phyloP scores from a whole-genome alignment of 106 monocot species.

The Dioscorea dumetorum region DNA sequence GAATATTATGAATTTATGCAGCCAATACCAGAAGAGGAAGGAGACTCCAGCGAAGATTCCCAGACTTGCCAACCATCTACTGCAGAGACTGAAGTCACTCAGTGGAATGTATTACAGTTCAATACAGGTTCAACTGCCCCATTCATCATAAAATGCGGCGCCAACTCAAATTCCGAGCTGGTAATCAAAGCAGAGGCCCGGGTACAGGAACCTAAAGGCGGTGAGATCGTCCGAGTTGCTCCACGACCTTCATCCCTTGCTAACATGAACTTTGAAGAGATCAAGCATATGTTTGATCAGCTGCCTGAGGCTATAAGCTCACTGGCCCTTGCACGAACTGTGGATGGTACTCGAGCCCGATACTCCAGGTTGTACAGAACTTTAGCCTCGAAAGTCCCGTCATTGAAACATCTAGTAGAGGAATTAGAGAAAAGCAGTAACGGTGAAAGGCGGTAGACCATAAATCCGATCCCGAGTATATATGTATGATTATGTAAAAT shows the following conservation, averaged over 20 bases:
- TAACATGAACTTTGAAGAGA: conserved; percentile 84
- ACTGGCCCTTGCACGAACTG: conserved; percentile 83
- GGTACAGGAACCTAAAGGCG: conserved; percentile 77
- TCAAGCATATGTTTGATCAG: conserved; percentile 65
- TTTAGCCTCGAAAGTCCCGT: conserved; percentile 87
- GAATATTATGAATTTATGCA: conserved; percentile 26
- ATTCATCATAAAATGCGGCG: conserved; percentile 95
- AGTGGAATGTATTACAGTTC: conserved; percentile 97
- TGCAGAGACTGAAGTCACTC: conserved; percentile 61
- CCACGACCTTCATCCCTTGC: conserved; percentile 66
- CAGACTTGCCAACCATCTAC: conserved; percentile 29
- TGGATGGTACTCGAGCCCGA: conserved; percentile 85
- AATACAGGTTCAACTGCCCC: conserved; percentile 88
- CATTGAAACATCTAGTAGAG: conserved; percentile 60
- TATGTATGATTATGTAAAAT: not conserved
- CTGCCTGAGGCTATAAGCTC: conserved; percentile 84
- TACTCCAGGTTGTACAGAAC: conserved; percentile 89
- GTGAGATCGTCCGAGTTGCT: conserved; percentile 70
- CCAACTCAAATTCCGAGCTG: conserved; percentile 74
- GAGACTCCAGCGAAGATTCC: conserved; percentile 18
- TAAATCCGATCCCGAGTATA: conserved; percentile 1
- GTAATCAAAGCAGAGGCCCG: conserved; percentile 84
- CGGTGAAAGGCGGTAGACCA: conserved; percentile 50
- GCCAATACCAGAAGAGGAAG: conserved; percentile 62
- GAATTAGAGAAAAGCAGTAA: conserved; percentile 63